phyloP scores from a whole-genome alignment of 1,139 yeast genomes.

The Suzukiozyma palmioleophila region DNA sequence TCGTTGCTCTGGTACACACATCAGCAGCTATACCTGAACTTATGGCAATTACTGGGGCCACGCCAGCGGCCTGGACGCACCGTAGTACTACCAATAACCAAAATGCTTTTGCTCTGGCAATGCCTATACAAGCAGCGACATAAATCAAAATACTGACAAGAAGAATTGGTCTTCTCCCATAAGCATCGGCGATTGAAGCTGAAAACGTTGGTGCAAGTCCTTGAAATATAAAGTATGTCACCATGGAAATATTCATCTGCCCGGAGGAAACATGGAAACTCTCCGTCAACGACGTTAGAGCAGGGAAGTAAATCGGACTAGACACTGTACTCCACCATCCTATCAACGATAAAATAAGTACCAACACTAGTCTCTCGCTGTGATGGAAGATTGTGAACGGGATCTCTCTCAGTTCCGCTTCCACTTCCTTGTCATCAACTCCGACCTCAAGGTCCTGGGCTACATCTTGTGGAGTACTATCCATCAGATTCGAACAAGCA shows the following conservation, averaged over 20 bases:
- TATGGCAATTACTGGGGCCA: constrained; percentile 39
- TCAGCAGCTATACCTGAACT: constrained; percentile 40
- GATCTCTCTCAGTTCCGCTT: not conserved
- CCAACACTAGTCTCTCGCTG: constrained; percentile 14
- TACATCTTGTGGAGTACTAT: too few species aligned
- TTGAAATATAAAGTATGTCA: constrained; percentile 34
- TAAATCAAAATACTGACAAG: constrained; percentile 23
- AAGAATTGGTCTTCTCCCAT: constrained; percentile 35
- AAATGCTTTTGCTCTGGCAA: constrained; percentile 29
- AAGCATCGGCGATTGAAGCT: constrained; percentile 31
- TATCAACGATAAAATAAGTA: constrained; percentile 24
- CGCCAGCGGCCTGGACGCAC: constrained; percentile 38
- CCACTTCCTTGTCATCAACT: too few species aligned
- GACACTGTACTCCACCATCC: constrained; percentile 41
- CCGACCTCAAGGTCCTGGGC: too few species aligned
- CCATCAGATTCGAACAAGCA: too few species aligned
- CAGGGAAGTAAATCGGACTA: constrained; percentile 40
- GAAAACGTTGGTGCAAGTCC: constrained; percentile 34
- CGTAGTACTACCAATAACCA: constrained; percentile 35
- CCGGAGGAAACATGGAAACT: constrained; percentile 23
- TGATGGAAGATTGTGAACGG: constrained; percentile 15
- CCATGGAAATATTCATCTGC: constrained; percentile 31
- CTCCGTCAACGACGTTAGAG: constrained; percentile 29
- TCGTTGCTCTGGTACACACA: constrained; percentile 29
- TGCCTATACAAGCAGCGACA: constrained; percentile 31